Percentiles rank a stretch among this genome's conserved stretches.
Evolutionary conservation across 345 rosid genomes (phyloP).

Genomic region (Citrus cavaleriei): DNA sequence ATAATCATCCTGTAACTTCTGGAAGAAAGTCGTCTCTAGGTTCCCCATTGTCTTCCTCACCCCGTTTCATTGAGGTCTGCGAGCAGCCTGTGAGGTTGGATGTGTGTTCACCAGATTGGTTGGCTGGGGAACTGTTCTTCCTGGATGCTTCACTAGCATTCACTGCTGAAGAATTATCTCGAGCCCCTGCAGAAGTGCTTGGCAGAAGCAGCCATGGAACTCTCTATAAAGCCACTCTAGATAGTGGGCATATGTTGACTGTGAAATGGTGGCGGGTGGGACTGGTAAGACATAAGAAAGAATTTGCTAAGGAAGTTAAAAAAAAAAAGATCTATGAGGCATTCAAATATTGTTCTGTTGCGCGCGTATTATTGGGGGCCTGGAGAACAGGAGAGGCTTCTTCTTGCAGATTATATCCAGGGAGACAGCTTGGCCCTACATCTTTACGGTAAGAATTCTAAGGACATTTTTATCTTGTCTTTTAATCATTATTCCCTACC

Average conservation of each 20-base stretch:
- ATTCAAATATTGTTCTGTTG: conserved; percentile 70
- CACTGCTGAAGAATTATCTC: conserved; percentile 87
- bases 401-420: conserved; percentile 67
- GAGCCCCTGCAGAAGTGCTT: conserved; percentile 97
- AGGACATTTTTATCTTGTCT: background rate
- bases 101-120: conserved; percentile 90
- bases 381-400: conserved; percentile 92
- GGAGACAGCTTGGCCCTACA: conserved; percentile 93
- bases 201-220: conserved; percentile 99
- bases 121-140: conserved; percentile 89
- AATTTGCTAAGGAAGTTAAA: conserved; percentile 82
- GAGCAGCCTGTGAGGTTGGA: conserved; percentile 74
- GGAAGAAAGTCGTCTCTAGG: conserved; percentile 74
- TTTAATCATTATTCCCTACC: background rate
- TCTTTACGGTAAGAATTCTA: conserved; percentile 70
- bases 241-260: conserved; percentile 68
- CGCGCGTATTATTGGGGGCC: conserved; percentile 98
- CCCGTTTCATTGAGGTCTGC: conserved; percentile 49
- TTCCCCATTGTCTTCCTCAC: conserved; percentile 76
- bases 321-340: conserved; percentile 66
- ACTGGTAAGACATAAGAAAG: conserved; percentile 85
- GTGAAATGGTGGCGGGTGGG: conserved; percentile 98
- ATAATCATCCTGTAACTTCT: conserved; percentile 49
- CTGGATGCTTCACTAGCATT: conserved; percentile 68
- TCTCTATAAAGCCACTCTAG: conserved; percentile 85